Base-by-base conservation (phyloP, 768 basidiomycete species). In the Rhodotorula paludigena region DNA sequence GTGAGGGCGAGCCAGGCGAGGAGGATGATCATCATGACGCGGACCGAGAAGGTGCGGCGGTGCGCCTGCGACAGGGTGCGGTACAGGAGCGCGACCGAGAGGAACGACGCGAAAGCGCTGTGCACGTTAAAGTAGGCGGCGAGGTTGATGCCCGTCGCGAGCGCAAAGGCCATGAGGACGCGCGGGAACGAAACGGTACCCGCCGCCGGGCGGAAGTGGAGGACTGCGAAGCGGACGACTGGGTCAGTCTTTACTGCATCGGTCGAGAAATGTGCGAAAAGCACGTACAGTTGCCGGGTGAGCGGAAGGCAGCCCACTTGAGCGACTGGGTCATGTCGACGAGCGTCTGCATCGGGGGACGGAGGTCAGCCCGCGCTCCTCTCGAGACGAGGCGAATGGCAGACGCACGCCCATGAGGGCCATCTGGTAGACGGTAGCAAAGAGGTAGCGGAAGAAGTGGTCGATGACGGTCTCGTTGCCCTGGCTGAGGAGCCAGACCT, bases 61-160 rank as follows among this genome's bases (percentile, higher is more conserved):
- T 47, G 62, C 6, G 57, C 5, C 12, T 5, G 11, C 11, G 45
- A 38, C 39, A 64, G 14, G 10, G 52, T 35, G 25, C 57, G 39
- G 52, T 48, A 53, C 25, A 68, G 20, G 39, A 63, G 52, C 1
- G 67, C 61, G 23, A 35, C 39, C 38, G 54, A 28, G 36, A 68
- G 35, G 30, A 39, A 39, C 35, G 51, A 35, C 38, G 38, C 51
- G 48, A 44, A 39, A 2, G 51, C 33, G 25, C 18, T 20, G 62
- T 51, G 35, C 20, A 44, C 4, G 16, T 60, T 25, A 47, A 60
- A 63, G 47, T 59, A 68, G 11, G 61, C 21, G 5, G 52, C 61
- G 39, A 56, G 52, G 53, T 68, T 68, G 57, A 68, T 11, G 2
- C 44, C 67, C 1, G 67, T 63, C 10, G 67, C 67, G 42, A 55